A percentile compares a stretch with the other conserved stretches of the same genome.
These are phyloP conservation scores for Geosmithia morbida DNA, from an alignment of 2,329 filamentous ascomycete genomes.

Conservation along the genomic window DNA sequence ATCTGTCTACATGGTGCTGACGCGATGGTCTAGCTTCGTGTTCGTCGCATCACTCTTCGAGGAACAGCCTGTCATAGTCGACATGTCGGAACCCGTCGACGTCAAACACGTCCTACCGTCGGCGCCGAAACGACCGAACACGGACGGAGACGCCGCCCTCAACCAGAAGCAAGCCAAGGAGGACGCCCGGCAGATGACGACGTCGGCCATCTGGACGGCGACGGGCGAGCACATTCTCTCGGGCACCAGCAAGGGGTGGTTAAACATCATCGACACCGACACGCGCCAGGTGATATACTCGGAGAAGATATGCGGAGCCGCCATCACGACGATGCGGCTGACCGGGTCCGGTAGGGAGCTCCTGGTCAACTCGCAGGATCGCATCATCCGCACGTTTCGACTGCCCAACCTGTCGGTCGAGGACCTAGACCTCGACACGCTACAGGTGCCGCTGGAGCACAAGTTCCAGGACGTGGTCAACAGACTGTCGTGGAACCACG, in stretches of 20 bases:
- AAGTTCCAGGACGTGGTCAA: conserved; percentile 99
- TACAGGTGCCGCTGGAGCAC: conserved; percentile 85
- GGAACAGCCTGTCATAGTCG: conserved; percentile 79
- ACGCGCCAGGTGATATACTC: conserved; percentile 78
- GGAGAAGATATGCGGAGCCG: conserved; percentile 72
- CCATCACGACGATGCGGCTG: conserved; percentile 77
- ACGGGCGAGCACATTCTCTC: conserved; percentile 80
- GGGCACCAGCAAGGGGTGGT: conserved; percentile 87
- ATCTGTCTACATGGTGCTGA: conserved; percentile 7
- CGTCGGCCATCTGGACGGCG: conserved; percentile 76
- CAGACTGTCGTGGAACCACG: conserved; percentile 88
- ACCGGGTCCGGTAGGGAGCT: conserved; percentile 72
- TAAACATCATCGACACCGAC: conserved; percentile 84
- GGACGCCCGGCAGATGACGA: conserved; percentile 90
- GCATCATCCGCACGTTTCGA: conserved; percentile 85
- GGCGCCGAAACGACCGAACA: conserved; percentile 58
- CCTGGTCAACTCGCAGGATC: conserved; percentile 85
- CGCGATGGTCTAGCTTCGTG: conserved; percentile 43
- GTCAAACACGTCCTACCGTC: conserved; percentile 70
- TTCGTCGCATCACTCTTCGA: conserved; percentile 92
- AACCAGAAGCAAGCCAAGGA: conserved; percentile 80
- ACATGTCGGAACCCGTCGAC: conserved; percentile 55
- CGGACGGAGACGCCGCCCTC: conserved; percentile 47
- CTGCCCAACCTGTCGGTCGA: conserved; percentile 61
- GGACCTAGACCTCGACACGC: conserved; percentile 67